Percentiles rank a stretch among this genome's conserved stretches.
Conservation (phyloP, 352 stramenopile species). For the Pythium biforme region DNA sequence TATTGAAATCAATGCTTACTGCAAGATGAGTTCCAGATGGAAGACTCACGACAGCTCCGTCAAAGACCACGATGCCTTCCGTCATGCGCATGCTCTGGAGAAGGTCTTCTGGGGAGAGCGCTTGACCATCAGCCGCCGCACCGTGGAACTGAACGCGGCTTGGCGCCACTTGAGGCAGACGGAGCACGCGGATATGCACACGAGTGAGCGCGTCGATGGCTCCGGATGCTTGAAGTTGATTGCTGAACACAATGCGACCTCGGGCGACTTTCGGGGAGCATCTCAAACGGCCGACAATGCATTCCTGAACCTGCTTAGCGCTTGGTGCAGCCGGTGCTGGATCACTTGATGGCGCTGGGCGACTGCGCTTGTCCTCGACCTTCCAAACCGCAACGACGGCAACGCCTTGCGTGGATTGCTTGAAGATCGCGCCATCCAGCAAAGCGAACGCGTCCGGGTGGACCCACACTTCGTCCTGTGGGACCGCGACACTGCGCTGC, state of each 20-base stretch:
- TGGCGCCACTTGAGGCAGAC: constrained; percentile 33
- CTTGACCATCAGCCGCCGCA: not conserved
- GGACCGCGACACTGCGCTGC: not conserved
- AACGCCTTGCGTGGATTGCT: constrained; percentile 2
- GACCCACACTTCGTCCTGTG: constrained; percentile 60
- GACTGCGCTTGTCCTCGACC: constrained; percentile 5
- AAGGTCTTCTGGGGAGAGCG: not conserved
- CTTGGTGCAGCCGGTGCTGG: not conserved
- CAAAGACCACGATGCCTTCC: not conserved
- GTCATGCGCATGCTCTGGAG: not conserved
- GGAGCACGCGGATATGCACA: constrained; percentile 53
- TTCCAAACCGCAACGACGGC: constrained; percentile 23
- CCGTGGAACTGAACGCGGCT: constrained; percentile 14
- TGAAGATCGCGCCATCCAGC: constrained; percentile 53
- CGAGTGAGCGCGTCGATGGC: constrained; percentile 14
- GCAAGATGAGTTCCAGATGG: constrained; percentile 9
- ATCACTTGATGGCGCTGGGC: not conserved
- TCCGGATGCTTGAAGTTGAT: constrained; percentile 20
- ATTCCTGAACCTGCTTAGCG: constrained; percentile 3
- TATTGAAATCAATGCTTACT: constrained; percentile 36
- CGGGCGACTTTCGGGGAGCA: constrained; percentile 34
- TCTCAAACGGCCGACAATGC: constrained; percentile 31
- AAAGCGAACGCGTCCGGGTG: constrained; percentile 58
- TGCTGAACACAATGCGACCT: constrained; percentile 40
- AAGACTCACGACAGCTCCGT: constrained; percentile 13